Conservation (phyloP, 345 rosid species). For the Linum lewisii region DNA sequence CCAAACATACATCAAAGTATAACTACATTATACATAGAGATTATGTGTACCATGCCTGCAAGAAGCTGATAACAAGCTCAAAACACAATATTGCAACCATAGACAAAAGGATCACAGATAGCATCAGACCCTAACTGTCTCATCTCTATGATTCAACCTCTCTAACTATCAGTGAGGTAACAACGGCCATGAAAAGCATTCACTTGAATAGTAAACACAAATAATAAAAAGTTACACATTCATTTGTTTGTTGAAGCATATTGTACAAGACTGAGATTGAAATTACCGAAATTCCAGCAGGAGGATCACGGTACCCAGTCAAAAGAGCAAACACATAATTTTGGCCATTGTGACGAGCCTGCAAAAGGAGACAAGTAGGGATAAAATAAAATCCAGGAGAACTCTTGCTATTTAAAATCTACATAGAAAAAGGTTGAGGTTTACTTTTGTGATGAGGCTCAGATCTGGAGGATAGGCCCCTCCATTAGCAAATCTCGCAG, state of each 20-base stretch:
- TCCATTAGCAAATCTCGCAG: slow-evolving; percentile 99
- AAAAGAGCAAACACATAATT: slow-evolving; percentile 93
- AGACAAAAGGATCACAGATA: no score
- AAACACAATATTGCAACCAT: neutral
- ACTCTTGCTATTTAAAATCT: slow-evolving; percentile 7
- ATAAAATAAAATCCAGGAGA: neutral
- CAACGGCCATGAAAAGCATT: no score
- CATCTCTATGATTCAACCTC: no score
- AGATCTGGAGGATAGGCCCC: slow-evolving; percentile 99
- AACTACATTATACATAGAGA: no score
- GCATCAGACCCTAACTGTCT: no score
- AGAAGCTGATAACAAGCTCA: neutral
- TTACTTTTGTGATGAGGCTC: slow-evolving; percentile 96
- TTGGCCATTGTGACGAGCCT: slow-evolving; percentile 99
- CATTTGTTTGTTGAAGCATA: neutral
- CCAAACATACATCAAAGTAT: no score
- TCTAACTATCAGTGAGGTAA: no score
- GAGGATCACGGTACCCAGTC: slow-evolving; percentile 98
- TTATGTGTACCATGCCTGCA: no score
- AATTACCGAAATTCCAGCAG: slow-evolving; percentile 84
- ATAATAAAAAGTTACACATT: no score
- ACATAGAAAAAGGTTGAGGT: slow-evolving; percentile 9
- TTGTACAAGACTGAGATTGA: slow-evolving; percentile 2
- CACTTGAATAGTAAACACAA: no score
- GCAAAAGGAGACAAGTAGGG: slow-evolving; percentile 17